phyloP scores from a whole-genome alignment of 1,284 basidiomycete genomes.

The Malassezia slooffiae region DNA sequence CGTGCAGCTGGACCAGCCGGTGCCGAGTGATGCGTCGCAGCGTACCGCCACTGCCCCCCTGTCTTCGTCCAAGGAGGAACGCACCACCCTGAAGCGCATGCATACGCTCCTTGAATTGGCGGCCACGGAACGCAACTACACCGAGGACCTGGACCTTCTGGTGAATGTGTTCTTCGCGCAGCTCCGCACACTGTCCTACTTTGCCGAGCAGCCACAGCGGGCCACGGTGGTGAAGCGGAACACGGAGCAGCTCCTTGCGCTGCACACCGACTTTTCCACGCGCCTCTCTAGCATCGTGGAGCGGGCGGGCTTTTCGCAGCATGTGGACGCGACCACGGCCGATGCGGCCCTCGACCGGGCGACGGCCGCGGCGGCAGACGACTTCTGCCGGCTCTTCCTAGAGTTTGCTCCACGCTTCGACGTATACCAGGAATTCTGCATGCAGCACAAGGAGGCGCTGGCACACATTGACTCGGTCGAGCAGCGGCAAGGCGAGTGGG shows the following conservation, averaged over 20 bases:
- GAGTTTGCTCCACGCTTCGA: slow-evolving; percentile 23
- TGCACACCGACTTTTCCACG: slow-evolving; percentile 30
- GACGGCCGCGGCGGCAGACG: slow-evolving; percentile 14
- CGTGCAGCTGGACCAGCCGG: too few species aligned
- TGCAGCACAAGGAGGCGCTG: slow-evolving; percentile 40
- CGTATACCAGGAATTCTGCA: slow-evolving; percentile 39
- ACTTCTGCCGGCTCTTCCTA: slow-evolving; percentile 22
- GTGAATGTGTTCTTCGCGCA: slow-evolving; percentile 41
- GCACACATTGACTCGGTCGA: slow-evolving; percentile 38
- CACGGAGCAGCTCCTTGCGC: slow-evolving; percentile 26
- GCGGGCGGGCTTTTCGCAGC: neutral
- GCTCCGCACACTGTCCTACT: slow-evolving; percentile 34
- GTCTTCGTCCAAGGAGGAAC: too few species aligned
- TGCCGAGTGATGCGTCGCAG: too few species aligned
- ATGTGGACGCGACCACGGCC: neutral
- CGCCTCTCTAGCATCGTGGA: neutral
- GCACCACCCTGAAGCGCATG: slow-evolving; percentile 1
- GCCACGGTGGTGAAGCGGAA: slow-evolving; percentile 35
- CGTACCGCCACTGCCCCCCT: too few species aligned
- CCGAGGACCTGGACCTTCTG: slow-evolving; percentile 35
- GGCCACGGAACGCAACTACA: slow-evolving; percentile 42
- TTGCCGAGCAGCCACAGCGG: slow-evolving; percentile 29
- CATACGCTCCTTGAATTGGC: slow-evolving; percentile 36
- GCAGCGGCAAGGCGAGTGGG: slow-evolving; percentile 37
- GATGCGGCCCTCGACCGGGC: slow-evolving; percentile 8